Evolutionary conservation across 345 rosid species (phyloP).

Genomic region (Triadica sebifera): DNA sequence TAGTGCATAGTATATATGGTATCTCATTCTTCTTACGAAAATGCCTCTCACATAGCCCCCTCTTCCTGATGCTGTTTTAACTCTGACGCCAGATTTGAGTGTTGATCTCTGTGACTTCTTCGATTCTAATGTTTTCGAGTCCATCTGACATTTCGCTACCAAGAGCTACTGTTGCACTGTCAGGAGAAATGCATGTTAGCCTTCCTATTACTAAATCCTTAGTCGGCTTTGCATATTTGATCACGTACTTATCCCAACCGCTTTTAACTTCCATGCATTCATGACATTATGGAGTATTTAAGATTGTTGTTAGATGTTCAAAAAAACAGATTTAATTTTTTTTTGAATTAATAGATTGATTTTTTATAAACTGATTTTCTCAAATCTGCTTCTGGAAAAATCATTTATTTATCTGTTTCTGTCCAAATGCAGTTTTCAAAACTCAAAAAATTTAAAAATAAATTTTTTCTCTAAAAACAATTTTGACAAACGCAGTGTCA

Average conservation of each 20-base stretch:
- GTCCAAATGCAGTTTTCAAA: too few relatives aligned
- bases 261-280: slow-evolving; percentile 84
- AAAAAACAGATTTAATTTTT: too few relatives aligned
- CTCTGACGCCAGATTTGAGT: slow-evolving; percentile 57
- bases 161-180: slow-evolving; percentile 71
- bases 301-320: too few relatives aligned
- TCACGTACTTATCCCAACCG: slow-evolving; percentile 77
- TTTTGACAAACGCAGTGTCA: too few relatives aligned
- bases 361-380: too few relatives aligned
- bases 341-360: too few relatives aligned
- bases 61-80: slow-evolving; percentile 66
- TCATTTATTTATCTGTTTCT: too few relatives aligned
- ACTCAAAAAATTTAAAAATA: too few relatives aligned
- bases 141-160: slow-evolving; percentile 94
- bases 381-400: too few relatives aligned
- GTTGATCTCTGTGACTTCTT: slow-evolving; percentile 48
- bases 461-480: too few relatives aligned
- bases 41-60: slow-evolving; percentile 69
- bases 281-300: too few relatives aligned
- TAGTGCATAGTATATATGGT: slow-evolving; percentile 69
- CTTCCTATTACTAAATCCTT: slow-evolving; percentile 50
- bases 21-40: slow-evolving; percentile 43
- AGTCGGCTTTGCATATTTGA: slow-evolving; percentile 48
- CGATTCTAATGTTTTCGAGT: slow-evolving; percentile 56
- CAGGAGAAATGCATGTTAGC: slow-evolving; percentile 70